Evolutionary conservation across 2,329 filamentous ascomycete species (phyloP).

Genomic region (Sarocladium strictum): DNA sequence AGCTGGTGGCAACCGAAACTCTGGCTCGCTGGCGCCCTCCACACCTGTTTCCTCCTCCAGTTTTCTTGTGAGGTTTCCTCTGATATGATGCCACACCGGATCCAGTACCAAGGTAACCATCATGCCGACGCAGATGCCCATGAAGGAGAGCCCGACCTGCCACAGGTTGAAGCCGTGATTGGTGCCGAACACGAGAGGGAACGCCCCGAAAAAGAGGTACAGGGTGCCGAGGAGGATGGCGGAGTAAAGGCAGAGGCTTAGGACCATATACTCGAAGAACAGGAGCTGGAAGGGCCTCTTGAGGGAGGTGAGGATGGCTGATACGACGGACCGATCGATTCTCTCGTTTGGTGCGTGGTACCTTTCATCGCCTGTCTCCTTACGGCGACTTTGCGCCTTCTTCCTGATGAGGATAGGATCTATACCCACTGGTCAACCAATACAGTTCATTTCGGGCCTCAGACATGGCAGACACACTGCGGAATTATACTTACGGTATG

Average conservation of each 20-base stretch:
- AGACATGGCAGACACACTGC: no score
- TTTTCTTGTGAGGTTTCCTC: constrained; percentile 49
- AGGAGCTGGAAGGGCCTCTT: constrained; percentile 74
- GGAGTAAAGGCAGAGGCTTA: constrained; percentile 75
- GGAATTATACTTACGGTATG: constrained; percentile 63
- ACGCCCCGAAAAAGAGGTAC: constrained; percentile 88
- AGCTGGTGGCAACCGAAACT: constrained; percentile 74
- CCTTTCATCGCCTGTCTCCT: constrained; percentile 69
- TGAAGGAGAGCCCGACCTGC: constrained; percentile 73
- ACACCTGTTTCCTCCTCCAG: constrained; percentile 45
- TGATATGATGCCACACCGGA: constrained; percentile 60
- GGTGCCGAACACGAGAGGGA: constrained; percentile 69
- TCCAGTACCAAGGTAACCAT: constrained; percentile 54
- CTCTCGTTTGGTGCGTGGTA: constrained; percentile 77
- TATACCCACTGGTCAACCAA: constrained; percentile 16
- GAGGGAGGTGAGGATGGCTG: constrained; percentile 53
- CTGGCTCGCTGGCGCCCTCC: constrained; percentile 65
- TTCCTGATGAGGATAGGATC: constrained; percentile 63
- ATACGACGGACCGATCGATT: constrained; percentile 58
- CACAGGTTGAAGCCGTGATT: constrained; percentile 73
- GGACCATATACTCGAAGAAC: constrained; percentile 76
- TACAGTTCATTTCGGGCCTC: no score
- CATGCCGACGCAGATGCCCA: constrained; percentile 67
- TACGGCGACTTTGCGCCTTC: constrained; percentile 65
- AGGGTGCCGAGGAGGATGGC: constrained; percentile 82